These are phyloP conservation scores for Colletotrichum karsti DNA, from an alignment of 2,329 filamentous ascomycete genomes.

Conservation along the genomic window DNA sequence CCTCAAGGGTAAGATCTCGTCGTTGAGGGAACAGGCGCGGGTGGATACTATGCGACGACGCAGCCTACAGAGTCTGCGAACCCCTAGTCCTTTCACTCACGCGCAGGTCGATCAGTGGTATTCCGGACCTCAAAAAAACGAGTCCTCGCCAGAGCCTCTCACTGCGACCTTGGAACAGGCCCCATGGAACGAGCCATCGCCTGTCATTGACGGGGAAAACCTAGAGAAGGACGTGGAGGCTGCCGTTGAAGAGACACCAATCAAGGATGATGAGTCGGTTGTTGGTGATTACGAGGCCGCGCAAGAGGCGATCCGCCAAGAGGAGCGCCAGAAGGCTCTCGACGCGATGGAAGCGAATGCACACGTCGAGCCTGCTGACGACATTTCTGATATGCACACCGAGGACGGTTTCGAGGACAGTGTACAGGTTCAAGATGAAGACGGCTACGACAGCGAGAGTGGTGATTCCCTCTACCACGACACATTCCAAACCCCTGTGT, in stretches of 20 bases:
- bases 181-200: slow-evolving; percentile 41
- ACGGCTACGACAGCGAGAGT: slow-evolving; percentile 66
- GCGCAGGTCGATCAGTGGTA: slow-evolving; percentile 66
- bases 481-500: slow-evolving; percentile 65
- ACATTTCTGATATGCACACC: slow-evolving; percentile 47
- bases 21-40: slow-evolving; percentile 78
- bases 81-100: slow-evolving; percentile 81
- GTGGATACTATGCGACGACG: slow-evolving; percentile 81
- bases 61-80: slow-evolving; percentile 79
- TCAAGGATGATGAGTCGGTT: slow-evolving; percentile 11
- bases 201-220: slow-evolving; percentile 36
- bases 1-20: slow-evolving; percentile 85
- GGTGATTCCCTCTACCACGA: slow-evolving; percentile 72
- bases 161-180: slow-evolving; percentile 28
- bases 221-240: slow-evolving; percentile 21
- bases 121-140: slow-evolving; percentile 39
- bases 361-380: slow-evolving; percentile 36
- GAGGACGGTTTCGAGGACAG: slow-evolving; percentile 45
- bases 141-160: slow-evolving; percentile 32
- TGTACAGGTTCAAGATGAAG: slow-evolving; percentile 44
- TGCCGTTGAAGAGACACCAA: neutral
- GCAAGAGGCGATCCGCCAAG: slow-evolving; percentile 35
- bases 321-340: slow-evolving; percentile 31
- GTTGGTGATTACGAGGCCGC: slow-evolving; percentile 36
- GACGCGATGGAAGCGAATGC: slow-evolving; percentile 18